Conservation (phyloP, 352 stramenopile species). For the Globisporangium spinosum region DNA sequence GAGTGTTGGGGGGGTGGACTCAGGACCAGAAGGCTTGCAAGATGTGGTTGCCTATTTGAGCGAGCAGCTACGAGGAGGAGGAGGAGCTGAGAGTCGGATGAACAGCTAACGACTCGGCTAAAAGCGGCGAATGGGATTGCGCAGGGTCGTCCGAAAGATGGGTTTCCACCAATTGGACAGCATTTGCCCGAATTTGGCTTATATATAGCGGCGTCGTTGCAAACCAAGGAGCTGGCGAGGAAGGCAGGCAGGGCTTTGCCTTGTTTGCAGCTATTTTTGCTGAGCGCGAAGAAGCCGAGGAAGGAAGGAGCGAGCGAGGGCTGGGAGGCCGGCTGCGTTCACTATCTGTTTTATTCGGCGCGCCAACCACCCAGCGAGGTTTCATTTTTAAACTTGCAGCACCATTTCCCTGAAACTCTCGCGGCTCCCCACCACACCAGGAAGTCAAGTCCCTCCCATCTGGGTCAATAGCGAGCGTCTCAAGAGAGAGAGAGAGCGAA, state of each 20-base stretch:
- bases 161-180: conserved; percentile 11
- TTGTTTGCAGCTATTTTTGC: conserved; percentile 20
- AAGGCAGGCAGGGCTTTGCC: neutral
- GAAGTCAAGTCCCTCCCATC: conserved; percentile 7
- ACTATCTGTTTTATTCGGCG: conserved; percentile 6
- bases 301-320: neutral
- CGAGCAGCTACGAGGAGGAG: neutral
- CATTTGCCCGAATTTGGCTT: conserved; percentile 6
- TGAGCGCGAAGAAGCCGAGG: neutral
- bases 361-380: conserved; percentile 26
- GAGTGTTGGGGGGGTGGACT: neutral
- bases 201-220: conserved; percentile 13
- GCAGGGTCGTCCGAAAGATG: neutral
- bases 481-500: neutral
- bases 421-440: conserved; percentile 20
- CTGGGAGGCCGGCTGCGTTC: neutral
- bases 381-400: conserved; percentile 71
- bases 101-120: conserved; percentile 2
- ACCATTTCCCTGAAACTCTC: conserved; percentile 39
- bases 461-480: neutral
- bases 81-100: neutral
- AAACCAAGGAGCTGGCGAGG: neutral
- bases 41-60: neutral
- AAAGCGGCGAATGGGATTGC: conserved; percentile 8
- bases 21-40: neutral